Evolutionary conservation across 2,329 filamentous ascomycete species (phyloP), one percentile per base, ranked within the genome.

Genomic region (Blastomyces parvus): DNA sequence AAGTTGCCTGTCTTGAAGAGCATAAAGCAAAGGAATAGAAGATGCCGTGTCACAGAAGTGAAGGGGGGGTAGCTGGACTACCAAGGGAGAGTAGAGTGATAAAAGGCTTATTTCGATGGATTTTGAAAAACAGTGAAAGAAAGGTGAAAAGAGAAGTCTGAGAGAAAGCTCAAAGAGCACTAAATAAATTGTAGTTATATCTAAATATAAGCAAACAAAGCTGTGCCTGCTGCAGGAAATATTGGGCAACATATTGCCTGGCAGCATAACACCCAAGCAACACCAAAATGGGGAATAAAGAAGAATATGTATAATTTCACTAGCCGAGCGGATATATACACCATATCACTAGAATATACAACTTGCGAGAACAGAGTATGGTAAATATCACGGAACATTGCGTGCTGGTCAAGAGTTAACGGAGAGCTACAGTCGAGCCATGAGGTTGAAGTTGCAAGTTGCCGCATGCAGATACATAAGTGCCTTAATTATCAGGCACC

Each of bases 271-370:
- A 14, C 14, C 17, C 6, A 30, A 42, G 38, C 30, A 33, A 38
- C n/a, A 59, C 1, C 7, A n/a, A 22, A 14, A 13, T 17, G 46
- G 19, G 36, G 27, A 33, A 59, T 48, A 48, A 36, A 59, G 17
- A 17, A 59, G 11, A 46, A 17, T n/a, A 33, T 7, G 9, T 59
- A 30, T 19, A 42, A 48, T 46, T 36, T 44, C 9, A 22, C 25
- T 59, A 30, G 25, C 11, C 48, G n/a, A 59, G 27, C 40, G 25
- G 42, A 7, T 59, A 59, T 36, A 19, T 59, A 57, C 55, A 57
- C 2, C n/a, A 40, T 36, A 6, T 13, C 36, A 57, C 25, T 13
- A 11, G 19, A 55, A 55, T 36, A 17, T n/a, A 8, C n/a, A 30
- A 33, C n/a, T 55, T 33, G 17, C 30, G 25, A 55, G 11, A 55